These are phyloP conservation scores for Phialocephala sp. DNA, from an alignment of 2,329 filamentous ascomycete genomes.

Conservation along the genomic window DNA sequence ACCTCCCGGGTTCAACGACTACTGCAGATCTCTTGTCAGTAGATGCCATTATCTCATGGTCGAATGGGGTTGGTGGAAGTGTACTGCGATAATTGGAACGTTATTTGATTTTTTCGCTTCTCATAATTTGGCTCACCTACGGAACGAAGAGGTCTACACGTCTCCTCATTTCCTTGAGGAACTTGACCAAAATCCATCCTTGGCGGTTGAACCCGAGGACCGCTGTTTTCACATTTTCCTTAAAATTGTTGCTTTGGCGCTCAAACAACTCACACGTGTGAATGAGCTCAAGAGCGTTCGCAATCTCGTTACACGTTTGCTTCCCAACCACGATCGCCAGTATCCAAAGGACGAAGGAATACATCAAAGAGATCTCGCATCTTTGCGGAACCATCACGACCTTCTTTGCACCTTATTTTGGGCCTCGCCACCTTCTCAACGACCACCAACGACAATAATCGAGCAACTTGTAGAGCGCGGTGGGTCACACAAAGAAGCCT, in stretches of 20 bases:
- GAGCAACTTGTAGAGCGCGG: conserved; percentile 64
- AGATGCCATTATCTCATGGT: conserved; percentile 68
- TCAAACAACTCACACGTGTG: conserved; percentile 55
- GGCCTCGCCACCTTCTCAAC: conserved; percentile 60
- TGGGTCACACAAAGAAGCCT: conserved; percentile 70
- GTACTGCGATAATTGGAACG: conserved; percentile 58
- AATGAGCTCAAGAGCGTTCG: conserved; percentile 61
- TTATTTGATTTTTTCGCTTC: conserved; percentile 73
- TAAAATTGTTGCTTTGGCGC: conserved; percentile 65
- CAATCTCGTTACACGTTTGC: conserved; percentile 64
- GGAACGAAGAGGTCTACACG: conserved; percentile 66
- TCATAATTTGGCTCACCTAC: conserved; percentile 64
- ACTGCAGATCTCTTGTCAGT: conserved; percentile 62
- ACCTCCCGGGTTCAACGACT: conserved; percentile 67
- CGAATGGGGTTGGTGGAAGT: conserved; percentile 70
- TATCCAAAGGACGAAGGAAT: conserved; percentile 67
- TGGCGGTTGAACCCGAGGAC: conserved; percentile 60
- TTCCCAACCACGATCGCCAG: conserved; percentile 70
- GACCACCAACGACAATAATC: conserved; percentile 59
- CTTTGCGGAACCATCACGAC: conserved; percentile 72
- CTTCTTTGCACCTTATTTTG: conserved; percentile 70
- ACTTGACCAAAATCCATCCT: conserved; percentile 50
- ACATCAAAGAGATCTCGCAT: conserved; percentile 64
- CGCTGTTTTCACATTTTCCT: conserved; percentile 71
- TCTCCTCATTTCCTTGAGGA: conserved; percentile 67